Evolutionary conservation across 352 stramenopile species (phyloP).

Genomic region (Aphanomyces invadans): DNA sequence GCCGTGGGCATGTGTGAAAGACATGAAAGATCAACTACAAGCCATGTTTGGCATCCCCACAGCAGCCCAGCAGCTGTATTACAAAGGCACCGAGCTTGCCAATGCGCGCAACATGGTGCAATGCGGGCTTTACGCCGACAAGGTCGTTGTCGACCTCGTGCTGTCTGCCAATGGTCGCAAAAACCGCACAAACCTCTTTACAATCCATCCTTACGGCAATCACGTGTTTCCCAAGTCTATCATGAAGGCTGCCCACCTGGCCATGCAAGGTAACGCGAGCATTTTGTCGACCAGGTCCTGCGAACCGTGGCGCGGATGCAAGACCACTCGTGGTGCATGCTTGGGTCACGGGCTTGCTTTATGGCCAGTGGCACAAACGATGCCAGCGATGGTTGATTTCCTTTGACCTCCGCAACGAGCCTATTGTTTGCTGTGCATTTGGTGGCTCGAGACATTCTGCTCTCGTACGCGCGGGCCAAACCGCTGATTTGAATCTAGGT

Average conservation of each 20-base stretch:
- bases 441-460: no score
- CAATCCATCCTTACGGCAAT: constrained; percentile 70
- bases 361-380: no score
- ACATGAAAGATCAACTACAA: constrained; percentile 80
- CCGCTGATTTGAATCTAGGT: no score
- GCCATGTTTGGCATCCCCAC: constrained; percentile 74
- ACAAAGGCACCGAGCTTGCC: constrained; percentile 71
- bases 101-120: constrained; percentile 77
- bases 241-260: constrained; percentile 80
- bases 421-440: no score
- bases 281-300: no score
- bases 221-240: constrained; percentile 65
- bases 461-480: no score
- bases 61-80: constrained; percentile 76
- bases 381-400: no score
- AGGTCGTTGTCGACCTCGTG: constrained; percentile 73
- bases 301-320: no score
- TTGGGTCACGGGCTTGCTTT: no score
- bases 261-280: constrained; percentile 47
- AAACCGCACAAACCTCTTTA: constrained; percentile 32
- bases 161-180: constrained; percentile 16
- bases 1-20: constrained; percentile 74
- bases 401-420: no score
- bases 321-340: no score
- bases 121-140: constrained; percentile 77